phyloP scores from a whole-genome alignment of 1,139 yeast species.

The Meyerozyma athensensis region DNA sequence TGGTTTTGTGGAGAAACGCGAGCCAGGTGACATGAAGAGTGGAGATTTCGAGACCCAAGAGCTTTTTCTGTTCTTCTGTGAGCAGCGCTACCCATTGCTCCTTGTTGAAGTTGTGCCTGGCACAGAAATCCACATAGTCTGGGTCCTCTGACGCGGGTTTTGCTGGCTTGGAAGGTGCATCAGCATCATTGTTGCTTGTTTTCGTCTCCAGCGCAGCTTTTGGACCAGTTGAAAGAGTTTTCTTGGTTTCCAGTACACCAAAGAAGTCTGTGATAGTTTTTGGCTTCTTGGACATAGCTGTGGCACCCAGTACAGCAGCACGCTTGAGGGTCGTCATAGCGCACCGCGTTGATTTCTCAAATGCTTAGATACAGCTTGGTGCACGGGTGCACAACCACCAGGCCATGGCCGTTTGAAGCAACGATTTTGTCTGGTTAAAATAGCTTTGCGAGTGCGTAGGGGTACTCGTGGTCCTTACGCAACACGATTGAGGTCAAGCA shows the following conservation, averaged over 20 bases:
- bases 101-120: slow-evolving; percentile 39
- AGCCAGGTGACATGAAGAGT: slow-evolving; percentile 81
- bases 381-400: neutral
- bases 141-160: neutral
- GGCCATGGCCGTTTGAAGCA: neutral
- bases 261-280: slow-evolving; percentile 12
- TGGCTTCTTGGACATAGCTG: slow-evolving; percentile 6
- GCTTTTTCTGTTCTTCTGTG: slow-evolving; percentile 44
- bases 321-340: neutral
- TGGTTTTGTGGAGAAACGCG: slow-evolving; percentile 57
- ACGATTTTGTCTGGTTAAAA: slow-evolving; percentile 17
- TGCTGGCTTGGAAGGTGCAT: neutral
- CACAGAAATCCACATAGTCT: slow-evolving; percentile 12
- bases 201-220: neutral
- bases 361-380: neutral
- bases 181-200: neutral
- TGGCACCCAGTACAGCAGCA: neutral
- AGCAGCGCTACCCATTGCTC: slow-evolving; percentile 51
- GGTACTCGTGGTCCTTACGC: slow-evolving; percentile 39
- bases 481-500: slow-evolving; percentile 35
- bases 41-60: slow-evolving; percentile 64
- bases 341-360: neutral
- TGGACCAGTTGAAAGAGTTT: neutral
- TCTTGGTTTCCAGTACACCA: slow-evolving; percentile 5
- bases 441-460: slow-evolving; percentile 31